A percentile compares a stretch with the other conserved stretches of the same genome.
These are phyloP conservation scores for Solanum chiquidenum DNA, from an alignment of 257 asterid species.

Conservation along the genomic window DNA sequence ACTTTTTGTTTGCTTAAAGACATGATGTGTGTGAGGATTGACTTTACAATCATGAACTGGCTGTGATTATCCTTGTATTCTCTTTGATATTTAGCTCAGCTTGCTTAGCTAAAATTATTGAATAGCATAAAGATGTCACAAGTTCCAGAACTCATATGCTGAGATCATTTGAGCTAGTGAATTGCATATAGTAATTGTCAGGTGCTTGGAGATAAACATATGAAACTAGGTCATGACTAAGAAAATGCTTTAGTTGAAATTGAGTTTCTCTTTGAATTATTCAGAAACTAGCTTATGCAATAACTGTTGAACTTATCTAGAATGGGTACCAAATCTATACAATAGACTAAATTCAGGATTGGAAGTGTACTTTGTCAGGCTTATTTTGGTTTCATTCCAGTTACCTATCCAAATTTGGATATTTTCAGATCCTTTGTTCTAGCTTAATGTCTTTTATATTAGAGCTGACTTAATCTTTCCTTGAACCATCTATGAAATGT, in stretches of 20 bases:
- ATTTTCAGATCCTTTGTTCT: not conserved
- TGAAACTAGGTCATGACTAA: not conserved
- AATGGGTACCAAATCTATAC: not conserved
- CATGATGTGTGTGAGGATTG: not conserved
- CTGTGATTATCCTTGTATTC: not conserved
- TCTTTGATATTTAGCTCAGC: not conserved
- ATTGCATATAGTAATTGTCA: not conserved
- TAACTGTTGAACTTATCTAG: not conserved
- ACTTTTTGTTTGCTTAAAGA: not conserved
- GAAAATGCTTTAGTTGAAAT: not conserved
- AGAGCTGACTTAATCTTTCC: not conserved
- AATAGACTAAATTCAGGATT: not conserved
- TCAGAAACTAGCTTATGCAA: not conserved
- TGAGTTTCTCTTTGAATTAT: not conserved
- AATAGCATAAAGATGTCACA: not conserved
- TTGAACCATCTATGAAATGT: not conserved
- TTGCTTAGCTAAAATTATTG: not conserved
- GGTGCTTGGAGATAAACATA: not conserved
- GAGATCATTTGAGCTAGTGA: not conserved
- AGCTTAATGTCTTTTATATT: not conserved
- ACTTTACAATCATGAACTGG: not conserved
- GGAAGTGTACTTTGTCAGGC: not conserved
- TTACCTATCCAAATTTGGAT: not conserved
- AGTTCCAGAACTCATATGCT: not conserved
- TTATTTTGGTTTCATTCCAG: not conserved